Base-by-base conservation (phyloP, 2,329 filamentous ascomycete genomes). In the Claviceps purpurea region DNA sequence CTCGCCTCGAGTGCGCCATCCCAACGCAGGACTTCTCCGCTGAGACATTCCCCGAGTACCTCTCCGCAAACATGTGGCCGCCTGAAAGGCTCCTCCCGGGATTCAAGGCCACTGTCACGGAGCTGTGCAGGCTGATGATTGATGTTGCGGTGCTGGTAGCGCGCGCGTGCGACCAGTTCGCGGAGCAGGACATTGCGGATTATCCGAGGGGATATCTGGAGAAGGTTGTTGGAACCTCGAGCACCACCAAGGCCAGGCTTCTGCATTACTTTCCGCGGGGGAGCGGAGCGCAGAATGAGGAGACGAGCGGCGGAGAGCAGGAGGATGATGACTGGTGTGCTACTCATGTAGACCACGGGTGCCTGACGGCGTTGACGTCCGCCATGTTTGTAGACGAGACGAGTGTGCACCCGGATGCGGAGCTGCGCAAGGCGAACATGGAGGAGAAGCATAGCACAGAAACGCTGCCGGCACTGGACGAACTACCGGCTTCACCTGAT, bases 331-430 rank as follows among this genome's bases (percentile, higher is more conserved):
- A 94, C 69, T 98, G 93, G 93, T 98, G 91, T 67, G 87, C 89
- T 3, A 89, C 85, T 1, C 87, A 93, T 65, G 73, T 93, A 52
- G 91, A 97, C 67, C 89, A 96, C 61, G 89, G 93, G 44, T 97
- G 91, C 64, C 76, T 98, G 37, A 98, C 93, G 0, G 91, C 90
- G 14, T 75, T 98, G 38, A 98, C 93, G 0, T 91, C 86, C 2
- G 90, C 91, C 59, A 95, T 97, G 89, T 97, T 95, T 67, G 77
- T 97, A 56, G 89, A 97, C 63, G 91, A 97, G 70, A 65, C 65
- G 50, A 49, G 52, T n/a, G 5, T 55, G 30, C 58, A 54, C 40
- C 40, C 7, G 1, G 40, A 4, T 41, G 40, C 7, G 16, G 16
- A 16, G 8, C 20, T 3, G 61, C 41, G 41, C 11, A 34, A 34